phyloP scores from a whole-genome alignment of 352 stramenopile species.

The Globisporangium barbulae region DNA sequence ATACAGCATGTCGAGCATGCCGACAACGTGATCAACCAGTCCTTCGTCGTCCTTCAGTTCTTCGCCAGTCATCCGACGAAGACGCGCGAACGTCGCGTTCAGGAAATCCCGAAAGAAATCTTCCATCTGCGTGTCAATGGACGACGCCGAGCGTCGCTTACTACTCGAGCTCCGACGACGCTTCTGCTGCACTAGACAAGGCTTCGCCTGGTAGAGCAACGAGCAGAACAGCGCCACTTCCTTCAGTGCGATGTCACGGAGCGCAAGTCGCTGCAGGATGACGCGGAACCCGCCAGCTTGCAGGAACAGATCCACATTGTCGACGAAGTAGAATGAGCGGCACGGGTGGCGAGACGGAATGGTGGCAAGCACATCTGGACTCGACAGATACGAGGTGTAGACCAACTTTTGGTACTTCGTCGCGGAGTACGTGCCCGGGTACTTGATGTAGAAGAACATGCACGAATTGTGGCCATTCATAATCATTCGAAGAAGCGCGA shows the following conservation, averaged over 20 bases:
- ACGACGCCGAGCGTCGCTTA: constrained; percentile 15
- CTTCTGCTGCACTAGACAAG: constrained; percentile 63
- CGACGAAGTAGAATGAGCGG: constrained; percentile 78
- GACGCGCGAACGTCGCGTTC: constrained; percentile 59
- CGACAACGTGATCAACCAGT: constrained; percentile 71
- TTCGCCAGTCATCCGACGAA: constrained; percentile 61
- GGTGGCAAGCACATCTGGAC: constrained; percentile 41
- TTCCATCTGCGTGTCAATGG: constrained; percentile 44
- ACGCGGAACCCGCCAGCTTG: constrained; percentile 76
- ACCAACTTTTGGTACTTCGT: constrained; percentile 64
- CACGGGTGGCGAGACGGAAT: constrained; percentile 68
- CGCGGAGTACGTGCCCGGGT: constrained; percentile 54
- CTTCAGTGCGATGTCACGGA: constrained; percentile 35
- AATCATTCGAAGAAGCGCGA: constrained; percentile 75
- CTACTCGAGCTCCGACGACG: constrained; percentile 42
- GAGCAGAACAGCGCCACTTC: constrained; percentile 72
- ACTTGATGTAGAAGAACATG: constrained; percentile 86
- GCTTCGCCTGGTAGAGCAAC: constrained; percentile 70
- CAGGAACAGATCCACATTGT: constrained; percentile 82
- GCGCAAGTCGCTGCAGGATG: constrained; percentile 60
- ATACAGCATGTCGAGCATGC: constrained; percentile 67
- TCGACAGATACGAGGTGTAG: constrained; percentile 75
- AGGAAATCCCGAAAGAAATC: constrained; percentile 83
- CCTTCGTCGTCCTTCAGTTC: constrained; percentile 82
- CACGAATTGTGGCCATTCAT: constrained; percentile 72